Conservation (phyloP, 352 stramenopile species). For the Globisporangium okanoganense region DNA sequence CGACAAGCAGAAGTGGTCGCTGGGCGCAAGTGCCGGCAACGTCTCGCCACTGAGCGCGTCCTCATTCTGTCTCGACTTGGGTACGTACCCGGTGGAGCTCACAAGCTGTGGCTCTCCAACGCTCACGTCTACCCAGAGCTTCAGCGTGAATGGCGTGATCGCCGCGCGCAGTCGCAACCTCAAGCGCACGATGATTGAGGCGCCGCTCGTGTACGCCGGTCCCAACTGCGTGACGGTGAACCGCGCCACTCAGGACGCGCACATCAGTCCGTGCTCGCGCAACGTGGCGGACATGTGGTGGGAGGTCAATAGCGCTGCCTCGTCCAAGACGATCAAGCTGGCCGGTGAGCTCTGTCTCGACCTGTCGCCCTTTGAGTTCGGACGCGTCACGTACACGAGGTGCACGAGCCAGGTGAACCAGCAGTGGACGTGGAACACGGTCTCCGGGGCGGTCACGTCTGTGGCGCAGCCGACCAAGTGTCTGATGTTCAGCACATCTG, state of each 20-base stretch:
- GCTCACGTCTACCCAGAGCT: neutral
- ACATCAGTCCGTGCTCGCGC: neutral
- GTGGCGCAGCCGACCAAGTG: neutral
- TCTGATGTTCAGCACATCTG: neutral
- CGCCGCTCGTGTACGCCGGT: neutral
- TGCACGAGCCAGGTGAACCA: neutral
- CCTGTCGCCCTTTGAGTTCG: neutral
- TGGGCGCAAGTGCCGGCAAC: neutral
- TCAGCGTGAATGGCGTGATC: neutral
- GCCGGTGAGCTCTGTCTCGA: conserved; percentile 6
- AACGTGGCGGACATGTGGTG: conserved; percentile 10
- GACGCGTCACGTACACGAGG: neutral
- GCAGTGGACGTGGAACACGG: conserved; percentile 4
- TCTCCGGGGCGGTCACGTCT: neutral
- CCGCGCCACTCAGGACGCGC: neutral
- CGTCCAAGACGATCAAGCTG: neutral
- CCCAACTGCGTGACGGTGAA: conserved; percentile 10
- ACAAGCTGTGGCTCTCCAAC: neutral
- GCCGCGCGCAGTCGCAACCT: neutral
- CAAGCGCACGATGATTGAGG: conserved; percentile 7
- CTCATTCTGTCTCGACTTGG: neutral
- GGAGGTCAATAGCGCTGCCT: conserved; percentile 1
- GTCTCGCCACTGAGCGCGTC: neutral
- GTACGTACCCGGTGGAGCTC: neutral
- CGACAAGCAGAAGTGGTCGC: conserved; percentile 13